Conservation (phyloP, 2,329 filamentous ascomycete genomes). For the Paracamarosporium sp. region DNA sequence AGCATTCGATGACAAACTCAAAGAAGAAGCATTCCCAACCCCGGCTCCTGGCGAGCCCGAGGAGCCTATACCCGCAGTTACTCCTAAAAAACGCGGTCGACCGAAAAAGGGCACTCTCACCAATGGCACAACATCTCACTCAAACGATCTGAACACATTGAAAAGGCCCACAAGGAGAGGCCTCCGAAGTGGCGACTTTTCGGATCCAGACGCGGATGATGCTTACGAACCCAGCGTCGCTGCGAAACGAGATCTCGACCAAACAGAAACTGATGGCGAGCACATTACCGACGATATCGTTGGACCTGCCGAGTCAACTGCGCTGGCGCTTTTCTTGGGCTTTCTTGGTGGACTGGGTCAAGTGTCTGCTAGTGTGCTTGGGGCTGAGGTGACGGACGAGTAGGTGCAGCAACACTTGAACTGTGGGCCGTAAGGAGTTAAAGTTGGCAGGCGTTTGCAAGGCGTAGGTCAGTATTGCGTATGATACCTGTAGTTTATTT, state of each 20-base stretch:
- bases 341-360: conserved; percentile 44
- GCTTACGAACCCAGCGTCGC: conserved; percentile 32
- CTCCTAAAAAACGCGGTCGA: conserved; percentile 36
- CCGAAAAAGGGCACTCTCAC: conserved; percentile 29
- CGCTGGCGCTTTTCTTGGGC: conserved; percentile 40
- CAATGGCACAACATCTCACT: conserved; percentile 16
- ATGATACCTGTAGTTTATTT: not conserved
- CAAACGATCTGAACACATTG: conserved; percentile 15
- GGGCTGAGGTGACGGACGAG: conserved; percentile 41
- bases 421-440: not conserved
- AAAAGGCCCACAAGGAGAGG: conserved; percentile 28
- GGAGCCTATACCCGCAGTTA: conserved; percentile 15
- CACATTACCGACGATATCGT: conserved; percentile 30
- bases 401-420: conserved; percentile 5
- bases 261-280: conserved; percentile 40
- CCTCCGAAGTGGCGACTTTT: conserved; percentile 18
- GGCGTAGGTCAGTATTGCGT: not conserved
- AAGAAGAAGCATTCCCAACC: not conserved
- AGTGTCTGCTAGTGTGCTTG: conserved; percentile 39
- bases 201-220: conserved; percentile 31
- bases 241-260: conserved; percentile 28
- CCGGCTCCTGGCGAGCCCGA: conserved; percentile 11
- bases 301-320: conserved; percentile 44
- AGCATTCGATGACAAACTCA: conserved; percentile 16
- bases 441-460: not conserved